Percentiles rank a stretch among this genome's conserved stretches.
Conservation (phyloP, 2,329 filamentous ascomycete genomes). For the Bipolaris gigantea region DNA sequence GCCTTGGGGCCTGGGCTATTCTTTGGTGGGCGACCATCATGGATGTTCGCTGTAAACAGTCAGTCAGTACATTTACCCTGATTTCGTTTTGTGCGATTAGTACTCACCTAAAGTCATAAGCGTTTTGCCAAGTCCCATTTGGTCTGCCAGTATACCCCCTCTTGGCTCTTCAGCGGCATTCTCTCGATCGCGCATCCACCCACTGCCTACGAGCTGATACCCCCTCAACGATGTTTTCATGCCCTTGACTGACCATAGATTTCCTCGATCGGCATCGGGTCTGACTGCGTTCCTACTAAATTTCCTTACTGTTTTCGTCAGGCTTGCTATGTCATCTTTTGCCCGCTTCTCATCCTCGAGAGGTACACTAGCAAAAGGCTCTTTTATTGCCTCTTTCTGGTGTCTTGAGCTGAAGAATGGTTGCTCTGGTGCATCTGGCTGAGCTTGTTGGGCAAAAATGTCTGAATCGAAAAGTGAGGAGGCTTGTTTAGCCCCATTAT, state of each 20-base stretch:
- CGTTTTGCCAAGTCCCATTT: constrained; percentile 50
- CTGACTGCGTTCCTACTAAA: constrained; percentile 46
- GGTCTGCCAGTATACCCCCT: constrained; percentile 49
- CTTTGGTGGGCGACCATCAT: constrained; percentile 41
- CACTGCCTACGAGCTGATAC: constrained; percentile 56
- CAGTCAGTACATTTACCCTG: constrained; percentile 9
- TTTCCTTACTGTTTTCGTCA: constrained; percentile 46
- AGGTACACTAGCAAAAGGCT: constrained; percentile 47
- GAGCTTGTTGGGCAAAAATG: constrained; percentile 39
- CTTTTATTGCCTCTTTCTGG: constrained; percentile 44
- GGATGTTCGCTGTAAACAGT: constrained; percentile 45
- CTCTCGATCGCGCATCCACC: constrained; percentile 61
- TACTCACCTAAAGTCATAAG: constrained; percentile 43
- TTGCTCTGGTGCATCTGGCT: constrained; percentile 23
- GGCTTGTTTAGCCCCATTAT: constrained; percentile 23
- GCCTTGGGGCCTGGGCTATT: constrained; percentile 22
- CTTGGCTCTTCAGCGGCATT: constrained; percentile 38
- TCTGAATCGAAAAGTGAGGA: constrained; percentile 34
- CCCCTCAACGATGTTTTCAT: constrained; percentile 52
- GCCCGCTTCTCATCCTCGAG: constrained; percentile 39
- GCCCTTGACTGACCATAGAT: constrained; percentile 50
- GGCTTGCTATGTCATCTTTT: constrained; percentile 40
- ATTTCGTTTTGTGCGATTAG: not conserved
- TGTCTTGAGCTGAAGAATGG: constrained; percentile 26
- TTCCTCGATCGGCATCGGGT: constrained; percentile 32